These are phyloP conservation scores for Aspergillus cristatus DNA, from an alignment of 495 filamentous ascomycete genomes.

Conservation along the genomic window DNA sequence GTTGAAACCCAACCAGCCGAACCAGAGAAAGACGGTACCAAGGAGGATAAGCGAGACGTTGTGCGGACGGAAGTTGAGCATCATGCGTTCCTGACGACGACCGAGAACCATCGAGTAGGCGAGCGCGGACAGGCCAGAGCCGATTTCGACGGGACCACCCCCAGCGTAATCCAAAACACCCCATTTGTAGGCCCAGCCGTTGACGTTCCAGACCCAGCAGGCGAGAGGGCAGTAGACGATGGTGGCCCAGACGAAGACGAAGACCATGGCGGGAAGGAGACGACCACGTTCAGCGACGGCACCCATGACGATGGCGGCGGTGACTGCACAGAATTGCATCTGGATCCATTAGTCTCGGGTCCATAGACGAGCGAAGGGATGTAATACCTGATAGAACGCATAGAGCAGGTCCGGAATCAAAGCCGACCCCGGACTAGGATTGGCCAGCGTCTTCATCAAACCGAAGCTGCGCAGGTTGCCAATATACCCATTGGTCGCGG, in stretches of 20 bases:
- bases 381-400: conserved; percentile 57
- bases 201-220: conserved; percentile 91
- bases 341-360: conserved; percentile 19
- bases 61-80: conserved; percentile 91
- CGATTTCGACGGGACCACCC: conserved; percentile 96
- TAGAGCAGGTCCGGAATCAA: conserved; percentile 56
- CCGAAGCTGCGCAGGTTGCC: conserved; percentile 58
- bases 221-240: conserved; percentile 94
- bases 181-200: conserved; percentile 88
- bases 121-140: conserved; percentile 82
- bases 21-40: conserved; percentile 93
- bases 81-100: conserved; percentile 97
- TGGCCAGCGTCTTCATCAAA: conserved; percentile 52
- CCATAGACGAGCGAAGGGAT: no score
- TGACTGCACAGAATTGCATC: conserved; percentile 95
- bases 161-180: conserved; percentile 96
- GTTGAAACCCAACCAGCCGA: conserved; percentile 98
- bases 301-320: conserved; percentile 86
- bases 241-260: conserved; percentile 92
- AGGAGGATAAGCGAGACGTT: conserved; percentile 97
- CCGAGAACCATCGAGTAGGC: conserved; percentile 95
- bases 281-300: conserved; percentile 91
- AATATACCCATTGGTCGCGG: conserved; percentile 57
- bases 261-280: conserved; percentile 89
- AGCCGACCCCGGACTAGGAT: conserved; percentile 54